Evolutionary conservation across 2,329 filamentous ascomycete species (phyloP).

Genomic region (Penicillium sp.): DNA sequence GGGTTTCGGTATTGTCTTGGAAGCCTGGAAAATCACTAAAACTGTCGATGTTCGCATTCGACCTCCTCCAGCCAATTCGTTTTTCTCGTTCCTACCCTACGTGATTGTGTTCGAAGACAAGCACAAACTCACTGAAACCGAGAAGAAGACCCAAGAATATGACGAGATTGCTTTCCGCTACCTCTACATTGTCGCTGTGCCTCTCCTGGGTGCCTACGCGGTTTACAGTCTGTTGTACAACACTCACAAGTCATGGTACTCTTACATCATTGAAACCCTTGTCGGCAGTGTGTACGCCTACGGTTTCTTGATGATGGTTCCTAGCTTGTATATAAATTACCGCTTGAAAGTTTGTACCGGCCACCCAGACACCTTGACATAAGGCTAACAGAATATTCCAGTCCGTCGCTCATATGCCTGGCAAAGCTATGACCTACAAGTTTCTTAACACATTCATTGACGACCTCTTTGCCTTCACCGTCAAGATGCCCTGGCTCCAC

Average conservation of each 20-base stretch:
- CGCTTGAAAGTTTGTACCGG: conserved; percentile 71
- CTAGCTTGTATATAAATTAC: conserved; percentile 98
- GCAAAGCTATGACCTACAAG: conserved; percentile 96
- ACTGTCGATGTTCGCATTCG: conserved; percentile 86
- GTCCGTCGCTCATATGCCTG: conserved; percentile 92
- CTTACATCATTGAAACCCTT: conserved; percentile 90
- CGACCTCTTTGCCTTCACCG: conserved; percentile 97
- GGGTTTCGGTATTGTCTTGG: conserved; percentile 78
- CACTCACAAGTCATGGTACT: conserved; percentile 97
- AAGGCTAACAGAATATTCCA: conserved; percentile 35
- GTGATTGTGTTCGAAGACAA: conserved; percentile 91
- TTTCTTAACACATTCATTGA: conserved; percentile 99
- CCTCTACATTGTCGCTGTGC: conserved; percentile 89
- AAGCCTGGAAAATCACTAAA: conserved; percentile 96
- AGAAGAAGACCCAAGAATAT: conserved; percentile 98
- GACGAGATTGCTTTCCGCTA: conserved; percentile 98
- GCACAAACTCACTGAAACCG: conserved; percentile 90
- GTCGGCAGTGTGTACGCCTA: conserved; percentile 97
- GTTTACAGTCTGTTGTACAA: conserved; percentile 91
- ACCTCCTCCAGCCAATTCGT: conserved; percentile 67
- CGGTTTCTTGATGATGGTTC: conserved; percentile 99
- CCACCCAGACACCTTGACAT: neutral
- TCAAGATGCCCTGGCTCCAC: conserved; percentile 97
- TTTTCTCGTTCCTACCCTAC: conserved; percentile 78
- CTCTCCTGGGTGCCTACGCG: conserved; percentile 86